Evolutionary conservation across 2,329 filamentous ascomycete genomes (phyloP), one percentile per base, ranked within the genome.

Genomic region (Phyllosticta citribraziliensis): DNA sequence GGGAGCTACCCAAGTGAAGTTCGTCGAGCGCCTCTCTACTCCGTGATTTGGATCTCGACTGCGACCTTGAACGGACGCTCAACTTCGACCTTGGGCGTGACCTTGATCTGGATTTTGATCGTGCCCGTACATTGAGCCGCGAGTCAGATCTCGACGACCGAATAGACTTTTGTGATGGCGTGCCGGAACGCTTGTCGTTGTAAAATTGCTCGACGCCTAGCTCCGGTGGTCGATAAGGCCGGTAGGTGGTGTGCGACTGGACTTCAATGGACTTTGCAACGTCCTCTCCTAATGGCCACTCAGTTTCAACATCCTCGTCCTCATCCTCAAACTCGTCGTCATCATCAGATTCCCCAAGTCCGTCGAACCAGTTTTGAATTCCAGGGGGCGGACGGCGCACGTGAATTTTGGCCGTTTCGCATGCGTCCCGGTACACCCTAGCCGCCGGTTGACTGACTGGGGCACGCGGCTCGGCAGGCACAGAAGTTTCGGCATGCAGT

Each of bases 361-460:
- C 78, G 60, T 80, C 78, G 61, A 80, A 80, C 78, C 78, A 80
- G 63, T 80, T 76, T 63, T 79, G 71, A 27, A 79, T 77, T 8
- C 78, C 78, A 56, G 75, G 77, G 4, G 78, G 78, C 17, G 78
- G 78, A 35, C 77, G 70, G 40, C 76, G 71, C 19, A 79, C 73
- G 61, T 80, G 73, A 25, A 76, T 71, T 67, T 80, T 80, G 60
- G 76, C 72, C 65, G 71, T 76, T 63, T 79, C 77, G 65, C 74
- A 77, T 47, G 52, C 52, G 50, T 52, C 17, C 19, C 55, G 54
- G 17, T 60, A 55, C 6, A 47, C 40, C 52, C 27, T 54, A 22
- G 22, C 22, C 6, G n/a, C 52, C 19, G 52, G 22, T 25, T 30
- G 52, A 30, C 19, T 22, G 22, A 30, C 52, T 11, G 40, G 40